Conservation (phyloP, 2,329 filamentous ascomycete genomes). For the Talaromyces sp. region DNA sequence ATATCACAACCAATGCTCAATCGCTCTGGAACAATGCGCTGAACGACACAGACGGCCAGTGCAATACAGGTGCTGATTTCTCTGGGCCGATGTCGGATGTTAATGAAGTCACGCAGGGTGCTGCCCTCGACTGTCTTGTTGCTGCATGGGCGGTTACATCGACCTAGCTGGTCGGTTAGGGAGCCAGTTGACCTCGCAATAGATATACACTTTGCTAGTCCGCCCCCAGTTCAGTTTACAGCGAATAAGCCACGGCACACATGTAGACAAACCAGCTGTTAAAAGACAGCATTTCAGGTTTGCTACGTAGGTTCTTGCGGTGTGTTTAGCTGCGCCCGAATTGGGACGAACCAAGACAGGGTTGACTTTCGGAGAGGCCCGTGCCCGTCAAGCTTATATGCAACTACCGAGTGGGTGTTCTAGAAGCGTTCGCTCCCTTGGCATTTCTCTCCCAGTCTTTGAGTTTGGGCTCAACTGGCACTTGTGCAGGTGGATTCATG, state of each 20-base stretch:
- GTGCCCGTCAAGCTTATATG: background rate
- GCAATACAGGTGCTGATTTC: background rate
- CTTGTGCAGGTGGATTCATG: too few species aligned
- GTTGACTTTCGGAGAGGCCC: background rate
- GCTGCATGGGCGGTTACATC: slow-evolving; percentile 1
- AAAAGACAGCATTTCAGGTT: too few species aligned
- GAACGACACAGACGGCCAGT: background rate
- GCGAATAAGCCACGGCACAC: background rate
- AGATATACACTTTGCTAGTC: background rate
- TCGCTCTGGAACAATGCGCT: slow-evolving; percentile 1
- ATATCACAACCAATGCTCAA: background rate
- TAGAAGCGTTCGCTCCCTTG: background rate
- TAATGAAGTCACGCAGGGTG: background rate
- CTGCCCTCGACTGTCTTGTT: background rate
- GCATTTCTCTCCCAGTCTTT: background rate
- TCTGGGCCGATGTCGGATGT: background rate
- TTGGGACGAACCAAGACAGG: background rate
- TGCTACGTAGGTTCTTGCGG: background rate
- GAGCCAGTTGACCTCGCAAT: background rate
- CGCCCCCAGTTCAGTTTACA: too few species aligned
- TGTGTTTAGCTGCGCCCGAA: background rate
- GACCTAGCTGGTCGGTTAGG: background rate
- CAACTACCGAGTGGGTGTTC: background rate
- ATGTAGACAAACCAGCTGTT: background rate
- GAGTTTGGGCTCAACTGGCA: background rate